Conservation (phyloP, 495 filamentous ascomycete species). For the Neurospora discreta region DNA sequence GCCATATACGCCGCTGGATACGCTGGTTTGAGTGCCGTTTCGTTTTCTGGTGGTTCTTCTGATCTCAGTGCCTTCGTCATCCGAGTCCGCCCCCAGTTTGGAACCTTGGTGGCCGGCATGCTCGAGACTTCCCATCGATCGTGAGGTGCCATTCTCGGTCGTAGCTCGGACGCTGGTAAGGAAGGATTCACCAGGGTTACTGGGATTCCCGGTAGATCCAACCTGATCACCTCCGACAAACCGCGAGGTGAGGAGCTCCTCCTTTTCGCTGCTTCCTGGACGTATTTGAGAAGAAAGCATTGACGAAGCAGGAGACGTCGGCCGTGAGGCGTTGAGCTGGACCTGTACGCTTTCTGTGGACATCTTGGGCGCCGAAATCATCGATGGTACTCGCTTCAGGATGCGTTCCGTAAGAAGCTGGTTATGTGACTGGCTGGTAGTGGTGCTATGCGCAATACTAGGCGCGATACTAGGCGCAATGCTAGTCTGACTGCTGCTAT, state of each 20-base stretch:
- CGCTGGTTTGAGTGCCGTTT: slow-evolving; percentile 6
- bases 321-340: slow-evolving; percentile 25
- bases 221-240: slow-evolving; percentile 26
- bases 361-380: slow-evolving; percentile 49
- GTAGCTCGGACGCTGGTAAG: slow-evolving; percentile 8
- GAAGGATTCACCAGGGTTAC: slow-evolving; percentile 16
- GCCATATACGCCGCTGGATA: slow-evolving; percentile 7
- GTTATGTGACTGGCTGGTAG: slow-evolving; percentile 18
- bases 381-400: slow-evolving; percentile 44
- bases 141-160: slow-evolving; percentile 1
- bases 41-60: slow-evolving; percentile 23
- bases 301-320: slow-evolving; percentile 20
- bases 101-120: slow-evolving; percentile 6
- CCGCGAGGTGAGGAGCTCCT: slow-evolving; percentile 36
- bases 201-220: neutral
- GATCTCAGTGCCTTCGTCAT: slow-evolving; percentile 12
- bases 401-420: slow-evolving; percentile 47
- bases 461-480: slow-evolving; percentile 9
- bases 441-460: slow-evolving; percentile 4
- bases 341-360: slow-evolving; percentile 43
- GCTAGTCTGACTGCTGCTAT: neutral
- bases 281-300: slow-evolving; percentile 9
- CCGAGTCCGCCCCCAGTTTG: slow-evolving; percentile 1
- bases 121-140: slow-evolving; percentile 16
- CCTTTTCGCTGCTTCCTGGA: slow-evolving; percentile 34